A percentile compares a stretch with the other conserved stretches of the same genome.
Conservation (phyloP, 2,329 filamentous ascomycete species). For the Colletotrichum somersetense region DNA sequence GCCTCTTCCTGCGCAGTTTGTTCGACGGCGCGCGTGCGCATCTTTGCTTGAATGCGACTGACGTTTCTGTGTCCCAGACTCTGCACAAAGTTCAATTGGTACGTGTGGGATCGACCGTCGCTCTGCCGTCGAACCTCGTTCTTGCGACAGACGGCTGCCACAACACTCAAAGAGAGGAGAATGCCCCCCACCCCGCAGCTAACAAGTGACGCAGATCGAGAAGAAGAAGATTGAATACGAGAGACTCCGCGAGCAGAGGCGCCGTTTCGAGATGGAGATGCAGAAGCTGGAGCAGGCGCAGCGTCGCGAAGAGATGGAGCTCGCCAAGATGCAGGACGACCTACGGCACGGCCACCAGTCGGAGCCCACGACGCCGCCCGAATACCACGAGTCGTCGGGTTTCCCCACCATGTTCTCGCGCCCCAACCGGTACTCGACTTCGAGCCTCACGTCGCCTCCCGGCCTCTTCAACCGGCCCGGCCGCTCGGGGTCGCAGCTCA, state of each 20-base stretch:
- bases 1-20: not conserved
- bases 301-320: conserved; percentile 84
- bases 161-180: not conserved
- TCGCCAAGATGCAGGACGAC: conserved; percentile 87
- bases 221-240: conserved; percentile 96
- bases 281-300: conserved; percentile 89
- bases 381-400: conserved; percentile 81
- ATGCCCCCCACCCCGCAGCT: conserved; percentile 45
- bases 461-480: conserved; percentile 79
- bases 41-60: conserved; percentile 19
- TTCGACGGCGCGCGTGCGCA: not conserved
- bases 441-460: conserved; percentile 85
- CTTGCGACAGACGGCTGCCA: not conserved
- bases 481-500: conserved; percentile 82
- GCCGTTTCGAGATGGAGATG: conserved; percentile 92
- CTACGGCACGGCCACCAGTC: conserved; percentile 83
- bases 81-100: conserved; percentile 83
- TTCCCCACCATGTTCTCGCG: conserved; percentile 86
- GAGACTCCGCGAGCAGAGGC: conserved; percentile 87
- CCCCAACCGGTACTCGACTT: conserved; percentile 89
- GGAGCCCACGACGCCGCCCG: conserved; percentile 95
- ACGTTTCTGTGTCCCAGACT: conserved; percentile 59
- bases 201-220: conserved; percentile 76
- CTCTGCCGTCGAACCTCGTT: conserved; percentile 2
- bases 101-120: conserved; percentile 59